phyloP scores from a whole-genome alignment of 2,329 filamentous ascomycete species.

The Colletotrichum melonis region DNA sequence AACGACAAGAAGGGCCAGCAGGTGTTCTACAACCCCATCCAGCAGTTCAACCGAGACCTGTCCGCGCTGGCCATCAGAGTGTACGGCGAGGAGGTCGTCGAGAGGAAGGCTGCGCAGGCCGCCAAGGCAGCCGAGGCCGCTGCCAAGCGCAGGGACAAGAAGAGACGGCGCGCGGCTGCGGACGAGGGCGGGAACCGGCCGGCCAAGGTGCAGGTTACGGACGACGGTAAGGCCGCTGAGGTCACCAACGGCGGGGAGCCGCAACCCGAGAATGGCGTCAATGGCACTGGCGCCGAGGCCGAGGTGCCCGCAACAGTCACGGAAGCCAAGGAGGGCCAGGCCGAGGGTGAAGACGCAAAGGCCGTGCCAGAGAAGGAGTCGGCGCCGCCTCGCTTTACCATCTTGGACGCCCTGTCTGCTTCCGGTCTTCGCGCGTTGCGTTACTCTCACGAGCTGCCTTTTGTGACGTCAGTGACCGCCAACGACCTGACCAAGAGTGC shows the following conservation, averaged over 20 bases:
- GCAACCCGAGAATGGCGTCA: neutral
- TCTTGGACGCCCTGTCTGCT: conserved; percentile 94
- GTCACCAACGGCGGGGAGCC: conserved; percentile 6
- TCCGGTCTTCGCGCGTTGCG: conserved; percentile 91
- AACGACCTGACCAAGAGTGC: conserved; percentile 89
- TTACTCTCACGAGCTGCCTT: conserved; percentile 91
- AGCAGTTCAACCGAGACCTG: conserved; percentile 97
- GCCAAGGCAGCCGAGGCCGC: conserved; percentile 49
- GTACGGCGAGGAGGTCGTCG: conserved; percentile 77
- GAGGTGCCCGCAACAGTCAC: conserved; percentile 22
- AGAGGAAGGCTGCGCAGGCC: conserved; percentile 55
- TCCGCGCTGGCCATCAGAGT: conserved; percentile 93
- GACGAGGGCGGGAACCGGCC: conserved; percentile 57
- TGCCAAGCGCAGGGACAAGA: conserved; percentile 44
- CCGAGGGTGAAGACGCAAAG: conserved; percentile 9
- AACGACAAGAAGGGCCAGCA: conserved; percentile 64
- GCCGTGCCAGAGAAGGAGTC: neutral
- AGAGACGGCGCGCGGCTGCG: conserved; percentile 58
- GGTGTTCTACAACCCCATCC: conserved; percentile 99
- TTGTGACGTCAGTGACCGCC: conserved; percentile 82
- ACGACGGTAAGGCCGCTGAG: conserved; percentile 35
- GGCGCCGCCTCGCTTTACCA: conserved; percentile 68
- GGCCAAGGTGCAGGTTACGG: conserved; percentile 42
- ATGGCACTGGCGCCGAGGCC: conserved; percentile 33
- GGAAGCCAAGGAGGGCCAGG: conserved; percentile 32